Evolutionary conservation across 2,329 filamentous ascomycete species (phyloP), one percentile per base, ranked within the genome.

Genomic region (Thelonectria rubi): DNA sequence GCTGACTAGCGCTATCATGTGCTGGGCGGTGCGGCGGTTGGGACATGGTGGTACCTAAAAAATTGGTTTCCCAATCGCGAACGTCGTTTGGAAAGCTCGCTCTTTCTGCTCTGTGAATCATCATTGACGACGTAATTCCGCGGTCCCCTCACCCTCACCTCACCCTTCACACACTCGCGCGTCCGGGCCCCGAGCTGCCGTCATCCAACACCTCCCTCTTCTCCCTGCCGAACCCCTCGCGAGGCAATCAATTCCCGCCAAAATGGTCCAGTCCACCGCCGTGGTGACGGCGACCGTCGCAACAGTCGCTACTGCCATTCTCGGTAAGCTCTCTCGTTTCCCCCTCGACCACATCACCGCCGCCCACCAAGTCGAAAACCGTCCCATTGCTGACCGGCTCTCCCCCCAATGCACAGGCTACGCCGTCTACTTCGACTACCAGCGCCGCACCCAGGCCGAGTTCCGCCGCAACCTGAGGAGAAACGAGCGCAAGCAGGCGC

Each of bases 401-500:
- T 47, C 37, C 21, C 30, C 26, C 20, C 57, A 48, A 34, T 45
- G 42, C n/a, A 46, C 71, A 89, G 87, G 85, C 69, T 91, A 91
- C 72, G 87, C 84, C 66, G 76, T 86, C 69, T 91, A 89, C 79
- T 91, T 91, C 77, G 88, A 91, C 77, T 85, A 88, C 74, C 83
- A 86, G 74, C 84, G 88, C 69, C 86, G 88, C 67, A 83, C 81
- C 73, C 81, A 88, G 71, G 79, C 87, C 73, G 84, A 88, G 69
- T 91, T 91, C 80, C 84, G 88, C 72, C 86, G 87, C 74, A 80
- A 84, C 72, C 79, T 91, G 72, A 91, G 91, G 78, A 88, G 89
- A 74, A 91, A 92, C 78, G 89, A 91, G 77, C 90, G 91, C 79
- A 85, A 85, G 74, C 86, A 90, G 77, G 87, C 85, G 66, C 89